A percentile compares a stretch with the other conserved stretches of the same genome.
phyloP scores from a whole-genome alignment of 1,284 basidiomycete genomes.

The Leccinum pachyderme region DNA sequence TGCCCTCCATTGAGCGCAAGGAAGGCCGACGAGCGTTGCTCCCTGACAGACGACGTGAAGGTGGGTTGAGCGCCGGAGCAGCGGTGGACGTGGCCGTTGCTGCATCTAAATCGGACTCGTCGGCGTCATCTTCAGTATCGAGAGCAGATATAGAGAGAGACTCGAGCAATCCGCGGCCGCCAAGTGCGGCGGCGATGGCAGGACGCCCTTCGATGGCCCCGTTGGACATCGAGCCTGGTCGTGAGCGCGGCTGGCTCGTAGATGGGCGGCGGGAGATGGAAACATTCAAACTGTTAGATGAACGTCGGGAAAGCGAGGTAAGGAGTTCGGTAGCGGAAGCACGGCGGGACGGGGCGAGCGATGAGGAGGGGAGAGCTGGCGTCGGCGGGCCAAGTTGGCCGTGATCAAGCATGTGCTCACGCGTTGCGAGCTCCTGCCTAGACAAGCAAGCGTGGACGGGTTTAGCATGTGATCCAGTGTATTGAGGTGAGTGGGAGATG shows the following conservation, averaged over 20 bases:
- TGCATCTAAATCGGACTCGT: slow-evolving; percentile 13
- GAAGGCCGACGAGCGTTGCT: slow-evolving; percentile 15
- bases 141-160: slow-evolving; percentile 43
- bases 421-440: slow-evolving; percentile 80
- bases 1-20: slow-evolving; percentile 32
- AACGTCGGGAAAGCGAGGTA: slow-evolving; percentile 26
- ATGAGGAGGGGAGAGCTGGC: slow-evolving; percentile 43
- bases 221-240: slow-evolving; percentile 23
- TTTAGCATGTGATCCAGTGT: neutral
- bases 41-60: slow-evolving; percentile 16
- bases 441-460: neutral
- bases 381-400: slow-evolving; percentile 72
- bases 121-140: slow-evolving; percentile 36
- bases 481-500: neutral
- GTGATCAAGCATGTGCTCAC: slow-evolving; percentile 92
- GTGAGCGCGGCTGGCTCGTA: slow-evolving; percentile 19
- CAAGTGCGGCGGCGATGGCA: slow-evolving; percentile 25
- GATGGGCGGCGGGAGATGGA: slow-evolving; percentile 34
- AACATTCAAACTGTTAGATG: slow-evolving; percentile 28
- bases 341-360: slow-evolving; percentile 52
- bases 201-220: slow-evolving; percentile 20
- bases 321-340: slow-evolving; percentile 37
- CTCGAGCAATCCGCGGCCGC: slow-evolving; percentile 37
- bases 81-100: slow-evolving; percentile 1
- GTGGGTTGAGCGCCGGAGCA: neutral